These are phyloP conservation scores for Aspergillus floridensis DNA, from an alignment of 2,329 filamentous ascomycete species.

Conservation along the genomic window DNA sequence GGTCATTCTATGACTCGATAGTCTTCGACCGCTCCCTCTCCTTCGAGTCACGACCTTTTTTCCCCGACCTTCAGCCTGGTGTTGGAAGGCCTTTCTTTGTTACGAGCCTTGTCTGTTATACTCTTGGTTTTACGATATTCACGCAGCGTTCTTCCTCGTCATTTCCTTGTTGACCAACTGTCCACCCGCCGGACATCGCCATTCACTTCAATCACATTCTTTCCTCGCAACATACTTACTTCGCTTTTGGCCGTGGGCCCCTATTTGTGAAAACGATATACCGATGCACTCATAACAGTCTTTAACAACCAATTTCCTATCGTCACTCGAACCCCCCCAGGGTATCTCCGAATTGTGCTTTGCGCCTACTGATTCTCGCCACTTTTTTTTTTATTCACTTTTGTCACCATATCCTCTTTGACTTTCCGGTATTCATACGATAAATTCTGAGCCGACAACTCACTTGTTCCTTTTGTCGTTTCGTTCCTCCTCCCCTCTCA, in stretches of 20 bases:
- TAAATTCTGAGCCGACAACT: slow-evolving; percentile 21
- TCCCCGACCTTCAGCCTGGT: slow-evolving; percentile 33
- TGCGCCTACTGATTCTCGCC: slow-evolving; percentile 24
- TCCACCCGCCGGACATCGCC: slow-evolving; percentile 17
- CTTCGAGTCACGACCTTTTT: slow-evolving; percentile 32
- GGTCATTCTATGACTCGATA: slow-evolving; percentile 30
- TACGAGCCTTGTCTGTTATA: slow-evolving; percentile 27
- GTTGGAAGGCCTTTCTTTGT: slow-evolving; percentile 34
- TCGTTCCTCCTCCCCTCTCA: slow-evolving; percentile 20
- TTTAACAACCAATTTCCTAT: slow-evolving; percentile 32
- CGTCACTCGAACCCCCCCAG: slow-evolving; percentile 26
- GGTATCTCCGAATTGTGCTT: slow-evolving; percentile 28
- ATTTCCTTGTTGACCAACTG: slow-evolving; percentile 4
- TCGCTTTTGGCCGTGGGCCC: slow-evolving; percentile 19
- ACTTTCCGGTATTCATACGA: slow-evolving; percentile 29
- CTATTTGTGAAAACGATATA: slow-evolving; percentile 33
- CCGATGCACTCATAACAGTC: slow-evolving; percentile 44
- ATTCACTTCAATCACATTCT: slow-evolving; percentile 24
- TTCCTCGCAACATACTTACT: slow-evolving; percentile 18
- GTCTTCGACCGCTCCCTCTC: slow-evolving; percentile 15
- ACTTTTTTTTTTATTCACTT: slow-evolving; percentile 25
- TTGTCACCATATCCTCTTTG: slow-evolving; percentile 26
- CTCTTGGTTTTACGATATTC: slow-evolving; percentile 38
- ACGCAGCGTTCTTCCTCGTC: slow-evolving; percentile 36
- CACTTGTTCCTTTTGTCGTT: slow-evolving; percentile 19